Evolutionary conservation across 805 yeast genomes (phyloP), one percentile per base, ranked within the genome.

Genomic region (Starmerella etchellsii): DNA sequence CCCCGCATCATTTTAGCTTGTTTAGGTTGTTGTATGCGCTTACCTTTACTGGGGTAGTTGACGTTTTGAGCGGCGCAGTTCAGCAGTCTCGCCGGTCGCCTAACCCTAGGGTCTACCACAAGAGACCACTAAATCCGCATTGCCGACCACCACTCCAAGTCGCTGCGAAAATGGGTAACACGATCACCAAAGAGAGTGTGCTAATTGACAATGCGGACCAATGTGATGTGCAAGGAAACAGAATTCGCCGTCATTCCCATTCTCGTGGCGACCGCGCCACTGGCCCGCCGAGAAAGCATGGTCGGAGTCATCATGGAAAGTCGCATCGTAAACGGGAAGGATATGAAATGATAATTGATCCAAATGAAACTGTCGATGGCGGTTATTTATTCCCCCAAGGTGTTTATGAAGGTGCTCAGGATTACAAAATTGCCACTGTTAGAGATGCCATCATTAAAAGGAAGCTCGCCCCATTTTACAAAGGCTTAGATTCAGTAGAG

Each of bases 351-450:
- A 52, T 55, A 9, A 38, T 50, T 18, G 61, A 56, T 29, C 57
- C 54, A 20, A 47, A 48, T 30, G 94, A 83, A 54, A 73, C 66
- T 47, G 94, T 88, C 14, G 97, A 91, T 61, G 98, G 98, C 16
- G 98, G 98, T 2, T 85, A 65, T 56, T 62, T 88, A 48, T 95
- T 94, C 1, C 95, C 97, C 0, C 82, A 73, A 60, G 96, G 96
- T 2, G 81, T 81, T 25, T 88, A 88, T 60, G 73, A 76, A 48
- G 66, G 71, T 25, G 76, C 80, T 35, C 78, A 76, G 51, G 94
- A 82, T 57, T 88, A 74, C 62, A 72, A 79, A 53, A 71, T 81
- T 14, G 71, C 71, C 14, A 65, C 79, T 3, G 96, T 91, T n/a
- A 70, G 81, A 39, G 70, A 64, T 15, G 64, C 81, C 30, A 80